Conservation (phyloP, 257 asterid species). For the Rauvolfia tetraphylla region DNA sequence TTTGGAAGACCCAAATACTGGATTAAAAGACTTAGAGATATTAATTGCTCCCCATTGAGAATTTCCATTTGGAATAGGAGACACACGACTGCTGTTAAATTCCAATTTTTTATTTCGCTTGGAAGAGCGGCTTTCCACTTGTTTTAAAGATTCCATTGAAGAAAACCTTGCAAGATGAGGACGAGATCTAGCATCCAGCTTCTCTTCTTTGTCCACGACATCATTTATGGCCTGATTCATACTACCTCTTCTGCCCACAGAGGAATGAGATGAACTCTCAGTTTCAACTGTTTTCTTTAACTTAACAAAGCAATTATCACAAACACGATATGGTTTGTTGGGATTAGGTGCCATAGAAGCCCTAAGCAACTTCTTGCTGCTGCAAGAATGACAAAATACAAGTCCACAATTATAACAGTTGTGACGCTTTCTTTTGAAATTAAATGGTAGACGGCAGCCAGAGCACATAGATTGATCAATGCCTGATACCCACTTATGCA, state of each 20-base stretch:
- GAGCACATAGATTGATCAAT: constrained; percentile 92
- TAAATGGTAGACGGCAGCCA: constrained; percentile 82
- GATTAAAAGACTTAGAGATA: constrained; percentile 79
- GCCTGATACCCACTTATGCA: constrained; percentile 90
- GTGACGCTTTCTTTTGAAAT: constrained; percentile 89
- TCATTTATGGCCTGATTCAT: constrained; percentile 53
- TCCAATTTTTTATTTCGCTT: constrained; percentile 82
- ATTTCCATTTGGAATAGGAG: constrained; percentile 88
- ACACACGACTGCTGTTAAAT: constrained; percentile 82
- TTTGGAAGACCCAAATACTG: constrained; percentile 87
- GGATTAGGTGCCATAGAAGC: constrained; percentile 95
- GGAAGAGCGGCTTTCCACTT: constrained; percentile 63
- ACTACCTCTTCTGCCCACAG: constrained; percentile 66
- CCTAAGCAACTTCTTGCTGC: constrained; percentile 84
- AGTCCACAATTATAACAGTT: no score
- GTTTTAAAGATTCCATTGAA: constrained; percentile 85
- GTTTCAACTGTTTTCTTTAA: constrained; percentile 69
- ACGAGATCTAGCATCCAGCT: constrained; percentile 54
- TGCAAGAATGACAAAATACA: constrained; percentile 87
- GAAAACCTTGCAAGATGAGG: constrained; percentile 76
- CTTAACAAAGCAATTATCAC: constrained; percentile 72
- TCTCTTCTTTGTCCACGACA: constrained; percentile 59
- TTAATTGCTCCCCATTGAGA: constrained; percentile 82
- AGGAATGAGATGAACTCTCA: constrained; percentile 66
- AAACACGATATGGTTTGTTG: constrained; percentile 82